A percentile compares a stretch with the other conserved stretches of the same genome.
phyloP scores from a whole-genome alignment of 352 stramenopile species.

The Blastocystis sp. region DNA sequence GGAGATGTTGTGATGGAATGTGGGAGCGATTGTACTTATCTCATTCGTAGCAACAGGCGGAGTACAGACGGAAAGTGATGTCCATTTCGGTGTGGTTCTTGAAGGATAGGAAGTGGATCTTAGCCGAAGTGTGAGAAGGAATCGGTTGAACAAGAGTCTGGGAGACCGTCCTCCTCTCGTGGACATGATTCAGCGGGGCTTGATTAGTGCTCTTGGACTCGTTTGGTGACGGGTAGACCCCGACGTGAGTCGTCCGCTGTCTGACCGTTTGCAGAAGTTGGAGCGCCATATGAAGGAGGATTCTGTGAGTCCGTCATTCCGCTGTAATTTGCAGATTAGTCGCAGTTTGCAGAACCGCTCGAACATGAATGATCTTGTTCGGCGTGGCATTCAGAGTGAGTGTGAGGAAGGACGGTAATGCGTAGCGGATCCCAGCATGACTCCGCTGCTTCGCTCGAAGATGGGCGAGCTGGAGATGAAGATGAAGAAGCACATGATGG shows the following conservation, averaged over 20 bases:
- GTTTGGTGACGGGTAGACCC: slow-evolving; percentile 7
- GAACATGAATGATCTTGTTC: slow-evolving; percentile 22
- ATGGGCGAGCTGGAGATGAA: too few relatives aligned
- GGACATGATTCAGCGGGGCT: slow-evolving; percentile 18
- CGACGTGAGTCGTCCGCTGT: slow-evolving; percentile 6
- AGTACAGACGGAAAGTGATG: too few relatives aligned
- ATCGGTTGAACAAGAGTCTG: background rate
- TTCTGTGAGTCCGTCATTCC: background rate
- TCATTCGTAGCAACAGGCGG: too few relatives aligned
- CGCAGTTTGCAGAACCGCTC: slow-evolving; percentile 32
- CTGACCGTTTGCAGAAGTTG: slow-evolving; percentile 43
- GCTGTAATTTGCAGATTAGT: background rate
- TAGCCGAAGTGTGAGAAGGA: background rate
- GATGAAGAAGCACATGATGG: too few relatives aligned
- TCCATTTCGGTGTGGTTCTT: too few relatives aligned
- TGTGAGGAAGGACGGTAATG: background rate
- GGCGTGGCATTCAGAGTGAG: slow-evolving; percentile 48
- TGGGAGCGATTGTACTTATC: too few relatives aligned
- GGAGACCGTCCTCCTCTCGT: background rate
- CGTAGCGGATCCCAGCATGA: slow-evolving; percentile 37
- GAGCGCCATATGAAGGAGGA: slow-evolving; percentile 44
- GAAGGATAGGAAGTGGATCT: background rate
- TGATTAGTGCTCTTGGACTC: slow-evolving; percentile 3
- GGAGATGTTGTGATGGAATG: too few relatives aligned
- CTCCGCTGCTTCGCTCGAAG: slow-evolving; percentile 12